These are phyloP conservation scores for Zelonia costaricensis DNA, from an alignment of 208 protist genomes.

Conservation along the genomic window DNA sequence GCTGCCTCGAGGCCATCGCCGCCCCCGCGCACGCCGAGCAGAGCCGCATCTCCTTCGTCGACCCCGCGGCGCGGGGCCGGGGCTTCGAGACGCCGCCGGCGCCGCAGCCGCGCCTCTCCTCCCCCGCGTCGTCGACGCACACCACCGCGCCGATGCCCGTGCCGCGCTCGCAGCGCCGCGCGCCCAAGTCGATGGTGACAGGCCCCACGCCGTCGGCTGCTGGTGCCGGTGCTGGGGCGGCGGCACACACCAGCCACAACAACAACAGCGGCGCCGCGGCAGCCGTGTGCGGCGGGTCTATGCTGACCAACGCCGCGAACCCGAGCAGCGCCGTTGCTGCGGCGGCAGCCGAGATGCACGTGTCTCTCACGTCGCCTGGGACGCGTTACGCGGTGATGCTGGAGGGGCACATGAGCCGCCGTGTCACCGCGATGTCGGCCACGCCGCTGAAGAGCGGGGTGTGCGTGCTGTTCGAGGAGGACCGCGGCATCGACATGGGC, in stretches of 20 bases:
- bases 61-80: not conserved
- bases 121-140: not conserved
- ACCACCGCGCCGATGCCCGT: slow-evolving; percentile 20
- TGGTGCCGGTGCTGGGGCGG: too few relatives aligned
- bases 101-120: not conserved
- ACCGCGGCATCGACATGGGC: slow-evolving; percentile 79
- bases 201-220: too few relatives aligned
- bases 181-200: too few relatives aligned
- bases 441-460: slow-evolving; percentile 31
- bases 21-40: not conserved
- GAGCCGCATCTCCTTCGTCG: not conserved
- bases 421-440: slow-evolving; percentile 30
- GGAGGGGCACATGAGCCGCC: slow-evolving; percentile 44
- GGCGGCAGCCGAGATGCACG: not conserved
- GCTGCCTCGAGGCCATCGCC: slow-evolving; percentile 28
- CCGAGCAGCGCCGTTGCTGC: not conserved
- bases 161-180: slow-evolving; percentile 22
- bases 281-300: too few relatives aligned
- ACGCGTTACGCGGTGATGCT: slow-evolving; percentile 41
- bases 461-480: slow-evolving; percentile 78
- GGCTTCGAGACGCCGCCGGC: not conserved
- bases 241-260: too few relatives aligned
- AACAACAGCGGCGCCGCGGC: not conserved
- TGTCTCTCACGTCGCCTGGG: not conserved
- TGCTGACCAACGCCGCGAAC: slow-evolving; percentile 5